phyloP scores from a whole-genome alignment of 345 rosid species.

The Pseudoturritis turrita region DNA sequence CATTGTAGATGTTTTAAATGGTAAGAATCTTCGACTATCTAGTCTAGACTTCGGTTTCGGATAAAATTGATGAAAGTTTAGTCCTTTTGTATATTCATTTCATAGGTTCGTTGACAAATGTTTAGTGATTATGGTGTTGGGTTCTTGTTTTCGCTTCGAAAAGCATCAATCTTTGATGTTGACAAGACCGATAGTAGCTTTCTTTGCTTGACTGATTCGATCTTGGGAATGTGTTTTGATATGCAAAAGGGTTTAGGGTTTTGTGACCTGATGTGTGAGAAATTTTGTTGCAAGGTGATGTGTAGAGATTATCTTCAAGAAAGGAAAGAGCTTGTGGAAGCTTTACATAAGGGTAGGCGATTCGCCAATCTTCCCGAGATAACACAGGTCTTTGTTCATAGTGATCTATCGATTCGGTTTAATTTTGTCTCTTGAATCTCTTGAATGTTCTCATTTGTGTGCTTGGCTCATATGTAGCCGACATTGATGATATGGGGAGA shows the following conservation, averaged over 20 bases:
- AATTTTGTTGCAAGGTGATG: slow-evolving; percentile 60
- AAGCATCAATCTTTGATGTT: background rate
- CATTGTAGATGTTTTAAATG: background rate
- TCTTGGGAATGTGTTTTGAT: background rate
- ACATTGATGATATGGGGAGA: slow-evolving; percentile 81
- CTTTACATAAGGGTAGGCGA: slow-evolving; percentile 68
- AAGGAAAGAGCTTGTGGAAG: slow-evolving; percentile 62
- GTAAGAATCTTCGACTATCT: background rate
- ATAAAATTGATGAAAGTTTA: background rate
- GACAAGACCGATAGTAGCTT: background rate
- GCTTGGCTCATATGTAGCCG: slow-evolving; percentile 41
- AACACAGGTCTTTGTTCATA: slow-evolving; percentile 44
- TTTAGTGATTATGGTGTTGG: background rate
- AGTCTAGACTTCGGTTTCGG: background rate
- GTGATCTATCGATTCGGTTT: background rate
- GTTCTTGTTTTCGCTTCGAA: background rate
- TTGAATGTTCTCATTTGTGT: background rate
- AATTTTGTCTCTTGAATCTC: background rate
- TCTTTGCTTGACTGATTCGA: background rate
- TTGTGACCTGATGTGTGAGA: background rate
- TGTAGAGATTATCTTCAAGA: slow-evolving; percentile 65
- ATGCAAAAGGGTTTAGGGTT: background rate
- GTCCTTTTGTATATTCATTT: background rate
- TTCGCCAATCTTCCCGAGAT: slow-evolving; percentile 65
- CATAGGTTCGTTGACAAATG: background rate